Conservation (phyloP, 768 basidiomycete species). For the Podaxis rugospora region DNA sequence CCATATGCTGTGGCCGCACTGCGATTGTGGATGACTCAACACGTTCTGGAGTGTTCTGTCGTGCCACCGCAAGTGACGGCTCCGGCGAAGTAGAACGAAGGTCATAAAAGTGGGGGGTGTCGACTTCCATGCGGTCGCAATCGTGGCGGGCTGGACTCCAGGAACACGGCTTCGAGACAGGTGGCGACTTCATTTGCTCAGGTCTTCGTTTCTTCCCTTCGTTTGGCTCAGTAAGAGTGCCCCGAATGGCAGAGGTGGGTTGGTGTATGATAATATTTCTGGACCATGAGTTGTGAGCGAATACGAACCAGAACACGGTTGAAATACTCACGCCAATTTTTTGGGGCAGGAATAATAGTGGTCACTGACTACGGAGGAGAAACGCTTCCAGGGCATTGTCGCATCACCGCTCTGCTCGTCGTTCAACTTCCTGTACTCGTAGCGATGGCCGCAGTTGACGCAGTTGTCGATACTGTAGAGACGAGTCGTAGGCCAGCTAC, state of each 20-base stretch:
- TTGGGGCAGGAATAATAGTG: constrained; percentile 8
- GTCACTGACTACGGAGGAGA: not conserved
- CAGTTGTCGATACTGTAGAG: not conserved
- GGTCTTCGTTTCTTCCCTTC: not conserved
- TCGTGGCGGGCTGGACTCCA: not conserved
- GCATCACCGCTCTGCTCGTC: not conserved
- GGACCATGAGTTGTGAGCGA: not conserved
- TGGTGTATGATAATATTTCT: constrained; percentile 2
- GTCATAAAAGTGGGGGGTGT: not conserved
- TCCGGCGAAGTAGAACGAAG: constrained; percentile 1
- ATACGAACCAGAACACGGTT: not conserved
- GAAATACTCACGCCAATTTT: not conserved
- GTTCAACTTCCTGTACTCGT: not conserved
- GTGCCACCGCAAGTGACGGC: not conserved
- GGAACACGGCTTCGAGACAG: not conserved
- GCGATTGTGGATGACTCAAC: not conserved
- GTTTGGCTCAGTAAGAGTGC: not conserved
- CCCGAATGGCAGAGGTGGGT: constrained; percentile 9
- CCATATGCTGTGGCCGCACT: not conserved
- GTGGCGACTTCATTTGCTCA: not conserved
- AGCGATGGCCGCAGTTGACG: constrained; percentile 2
- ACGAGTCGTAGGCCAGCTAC: not conserved
- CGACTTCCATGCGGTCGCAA: constrained; percentile 4
- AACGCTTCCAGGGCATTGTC: constrained; percentile 2
- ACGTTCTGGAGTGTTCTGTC: not conserved